Conservation (phyloP, 306 rosid genomes). For the Nissolia schottii region DNA sequence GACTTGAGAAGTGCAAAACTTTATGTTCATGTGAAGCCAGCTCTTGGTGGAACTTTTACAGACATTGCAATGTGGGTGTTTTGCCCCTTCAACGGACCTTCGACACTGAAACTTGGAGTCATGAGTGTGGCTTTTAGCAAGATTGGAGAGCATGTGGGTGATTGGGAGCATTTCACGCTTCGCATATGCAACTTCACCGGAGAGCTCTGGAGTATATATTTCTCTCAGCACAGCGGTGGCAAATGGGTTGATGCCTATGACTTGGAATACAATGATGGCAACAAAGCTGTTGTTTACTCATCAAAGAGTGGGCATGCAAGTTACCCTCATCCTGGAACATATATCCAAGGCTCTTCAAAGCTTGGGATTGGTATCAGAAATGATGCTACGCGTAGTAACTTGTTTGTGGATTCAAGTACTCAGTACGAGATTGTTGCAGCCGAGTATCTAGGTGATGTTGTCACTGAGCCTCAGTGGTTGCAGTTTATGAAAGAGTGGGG, state of each 20-base stretch:
- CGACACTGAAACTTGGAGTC: constrained; percentile 65
- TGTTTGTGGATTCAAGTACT: constrained; percentile 34
- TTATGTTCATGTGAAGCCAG: constrained; percentile 83
- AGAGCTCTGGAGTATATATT: constrained; percentile 42
- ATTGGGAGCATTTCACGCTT: constrained; percentile 91
- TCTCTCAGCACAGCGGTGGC: constrained; percentile 46
- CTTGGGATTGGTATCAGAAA: constrained; percentile 40
- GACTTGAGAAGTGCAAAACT: constrained; percentile 67
- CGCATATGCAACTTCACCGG: constrained; percentile 38
- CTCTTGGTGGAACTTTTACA: constrained; percentile 79
- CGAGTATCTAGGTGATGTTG: constrained; percentile 39
- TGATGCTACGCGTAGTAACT: constrained; percentile 26
- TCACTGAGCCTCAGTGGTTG: constrained; percentile 42
- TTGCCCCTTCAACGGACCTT: constrained; percentile 92
- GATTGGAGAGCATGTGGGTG: constrained; percentile 72
- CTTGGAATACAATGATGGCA: constrained; percentile 33
- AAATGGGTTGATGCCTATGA: constrained; percentile 39
- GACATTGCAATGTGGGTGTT: constrained; percentile 93
- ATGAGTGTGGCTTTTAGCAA: constrained; percentile 42
- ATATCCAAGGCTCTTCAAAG: constrained; percentile 42
- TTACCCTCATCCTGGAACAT: constrained; percentile 37
- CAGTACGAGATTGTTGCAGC: constrained; percentile 31
- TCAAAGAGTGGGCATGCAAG: constrained; percentile 41
- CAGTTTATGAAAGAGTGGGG: constrained; percentile 47
- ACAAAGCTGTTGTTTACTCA: constrained; percentile 39